These are phyloP conservation scores for Shiraia bambusicola DNA, from an alignment of 2,329 filamentous ascomycete species.

Conservation along the genomic window DNA sequence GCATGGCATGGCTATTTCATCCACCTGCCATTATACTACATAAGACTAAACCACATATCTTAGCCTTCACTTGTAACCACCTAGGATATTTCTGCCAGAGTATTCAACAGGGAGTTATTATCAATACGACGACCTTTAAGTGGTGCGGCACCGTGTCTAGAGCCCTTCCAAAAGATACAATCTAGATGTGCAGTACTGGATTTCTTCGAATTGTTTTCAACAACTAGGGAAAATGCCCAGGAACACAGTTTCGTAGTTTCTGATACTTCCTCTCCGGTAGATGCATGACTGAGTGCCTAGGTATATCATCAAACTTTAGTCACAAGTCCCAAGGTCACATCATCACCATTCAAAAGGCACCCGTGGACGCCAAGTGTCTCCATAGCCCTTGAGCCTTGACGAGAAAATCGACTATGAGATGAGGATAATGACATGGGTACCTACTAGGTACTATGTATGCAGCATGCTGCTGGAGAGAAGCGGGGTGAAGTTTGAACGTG, in stretches of 20 bases:
- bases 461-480: too few species aligned
- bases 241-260: slow-evolving; percentile 17
- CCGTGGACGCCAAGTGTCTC: too few species aligned
- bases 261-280: slow-evolving; percentile 3
- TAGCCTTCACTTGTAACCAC: background rate
- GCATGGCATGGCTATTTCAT: too few species aligned
- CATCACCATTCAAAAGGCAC: too few species aligned
- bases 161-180: slow-evolving; percentile 13
- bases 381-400: slow-evolving; percentile 15
- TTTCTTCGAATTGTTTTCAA: slow-evolving; percentile 11
- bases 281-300: slow-evolving; percentile 4
- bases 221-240: slow-evolving; percentile 15
- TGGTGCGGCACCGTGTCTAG: slow-evolving; percentile 4
- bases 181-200: slow-evolving; percentile 11
- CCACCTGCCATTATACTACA: too few species aligned
- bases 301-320: slow-evolving; percentile 3
- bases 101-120: slow-evolving; percentile 10
- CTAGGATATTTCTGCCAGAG: slow-evolving; percentile 15
- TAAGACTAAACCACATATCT: too few species aligned
- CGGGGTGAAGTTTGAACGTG: too few species aligned
- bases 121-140: slow-evolving; percentile 13
- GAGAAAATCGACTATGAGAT: too few species aligned
- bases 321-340: too few species aligned
- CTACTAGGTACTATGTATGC: too few species aligned
- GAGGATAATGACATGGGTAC: too few species aligned